phyloP scores from a whole-genome alignment of 2,329 filamentous ascomycete species.

The Xylaria sp. region DNA sequence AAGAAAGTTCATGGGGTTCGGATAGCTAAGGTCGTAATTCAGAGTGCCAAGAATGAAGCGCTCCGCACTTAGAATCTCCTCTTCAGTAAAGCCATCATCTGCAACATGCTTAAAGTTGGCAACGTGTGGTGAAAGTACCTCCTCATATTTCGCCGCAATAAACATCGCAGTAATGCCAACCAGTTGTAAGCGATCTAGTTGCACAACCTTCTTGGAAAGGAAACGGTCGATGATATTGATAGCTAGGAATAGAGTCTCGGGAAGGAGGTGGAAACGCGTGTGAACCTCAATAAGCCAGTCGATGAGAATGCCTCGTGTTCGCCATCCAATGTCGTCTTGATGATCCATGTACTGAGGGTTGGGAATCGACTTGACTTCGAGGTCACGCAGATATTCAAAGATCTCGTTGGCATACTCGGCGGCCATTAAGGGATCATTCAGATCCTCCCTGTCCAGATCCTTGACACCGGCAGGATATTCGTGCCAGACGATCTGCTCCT shows the following conservation, averaged over 20 bases:
- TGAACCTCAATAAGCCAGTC: slow-evolving; percentile 99
- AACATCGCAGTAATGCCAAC: slow-evolving; percentile 99
- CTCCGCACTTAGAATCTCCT: slow-evolving; percentile 96
- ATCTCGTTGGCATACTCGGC: slow-evolving; percentile 97
- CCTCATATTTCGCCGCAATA: slow-evolving; percentile 98
- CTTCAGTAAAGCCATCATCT: slow-evolving; percentile 94
- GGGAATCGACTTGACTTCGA: slow-evolving; percentile 82
- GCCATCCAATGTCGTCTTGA: slow-evolving; percentile 96
- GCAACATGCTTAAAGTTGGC: slow-evolving; percentile 97
- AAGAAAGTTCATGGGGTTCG: slow-evolving; percentile 99
- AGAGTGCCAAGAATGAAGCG: slow-evolving; percentile 91
- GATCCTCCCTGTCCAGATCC: slow-evolving; percentile 85
- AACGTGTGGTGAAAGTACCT: slow-evolving; percentile 95
- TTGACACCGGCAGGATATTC: slow-evolving; percentile 58
- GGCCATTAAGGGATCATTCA: slow-evolving; percentile 96
- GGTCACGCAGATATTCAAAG: slow-evolving; percentile 91
- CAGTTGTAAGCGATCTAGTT: slow-evolving; percentile 93
- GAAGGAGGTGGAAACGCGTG: slow-evolving; percentile 93
- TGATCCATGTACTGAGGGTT: slow-evolving; percentile 96
- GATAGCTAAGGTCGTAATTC: slow-evolving; percentile 97
- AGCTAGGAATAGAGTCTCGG: slow-evolving; percentile 94
- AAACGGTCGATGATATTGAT: slow-evolving; percentile 99
- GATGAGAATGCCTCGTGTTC: slow-evolving; percentile 95
- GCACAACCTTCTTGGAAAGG: slow-evolving; percentile 93
- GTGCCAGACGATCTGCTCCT: slow-evolving; percentile 44